A percentile compares a stretch with the other conserved stretches of the same genome.
Conservation (phyloP, 371 early-diverging fungal genomes). For the Mucor circinelloides region DNA sequence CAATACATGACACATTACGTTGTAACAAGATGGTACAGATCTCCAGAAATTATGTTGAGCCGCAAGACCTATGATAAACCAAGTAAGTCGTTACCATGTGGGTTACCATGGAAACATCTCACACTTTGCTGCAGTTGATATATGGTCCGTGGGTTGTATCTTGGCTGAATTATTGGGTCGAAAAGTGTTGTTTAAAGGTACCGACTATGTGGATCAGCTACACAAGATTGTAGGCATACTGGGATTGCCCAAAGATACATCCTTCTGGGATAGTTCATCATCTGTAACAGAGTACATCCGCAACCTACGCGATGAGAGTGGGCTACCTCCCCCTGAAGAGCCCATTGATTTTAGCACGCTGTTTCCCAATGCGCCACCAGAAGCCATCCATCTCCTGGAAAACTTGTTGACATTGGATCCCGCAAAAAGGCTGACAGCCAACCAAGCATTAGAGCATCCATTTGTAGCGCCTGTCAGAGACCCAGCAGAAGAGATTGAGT, state of each 20-base stretch:
- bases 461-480: slow-evolving; percentile 71
- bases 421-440: slow-evolving; percentile 74
- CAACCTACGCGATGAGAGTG: slow-evolving; percentile 55
- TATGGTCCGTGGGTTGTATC: slow-evolving; percentile 99
- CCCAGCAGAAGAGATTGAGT: slow-evolving; percentile 46
- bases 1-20: slow-evolving; percentile 50
- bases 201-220: slow-evolving; percentile 94
- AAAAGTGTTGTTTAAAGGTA: slow-evolving; percentile 89
- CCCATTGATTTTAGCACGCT: slow-evolving; percentile 41
- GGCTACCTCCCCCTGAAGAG: slow-evolving; percentile 48
- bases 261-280: slow-evolving; percentile 47
- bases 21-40: slow-evolving; percentile 53
- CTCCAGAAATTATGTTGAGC: slow-evolving; percentile 54
- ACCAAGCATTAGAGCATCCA: slow-evolving; percentile 77
- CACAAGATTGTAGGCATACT: slow-evolving; percentile 91
- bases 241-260: slow-evolving; percentile 91
- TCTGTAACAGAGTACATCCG: slow-evolving; percentile 45
- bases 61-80: slow-evolving; percentile 39
- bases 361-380: slow-evolving; percentile 61
- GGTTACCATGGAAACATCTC: too few relatives aligned
- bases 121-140: too few relatives aligned
- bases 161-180: slow-evolving; percentile 98
- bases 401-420: slow-evolving; percentile 88
- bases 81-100: slow-evolving; percentile 47
- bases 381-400: slow-evolving; percentile 76